Conservation (phyloP, 2,329 filamentous ascomycete genomes). For the Acephala macrosclerotiorum region DNA sequence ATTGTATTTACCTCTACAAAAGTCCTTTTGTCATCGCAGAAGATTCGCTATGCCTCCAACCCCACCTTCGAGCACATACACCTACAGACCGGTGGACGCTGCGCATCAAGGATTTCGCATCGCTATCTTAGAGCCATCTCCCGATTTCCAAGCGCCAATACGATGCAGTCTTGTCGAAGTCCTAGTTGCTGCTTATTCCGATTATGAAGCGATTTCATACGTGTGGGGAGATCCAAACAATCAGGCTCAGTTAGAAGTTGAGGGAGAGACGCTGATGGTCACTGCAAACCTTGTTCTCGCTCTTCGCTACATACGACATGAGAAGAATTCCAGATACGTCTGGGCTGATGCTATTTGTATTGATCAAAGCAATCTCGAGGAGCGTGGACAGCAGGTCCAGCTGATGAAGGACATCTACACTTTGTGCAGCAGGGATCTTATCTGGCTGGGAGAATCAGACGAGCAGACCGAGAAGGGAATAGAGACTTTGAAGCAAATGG, state of each 20-base stretch:
- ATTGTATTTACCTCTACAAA: no score
- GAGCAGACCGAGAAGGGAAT: background rate
- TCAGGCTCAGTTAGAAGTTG: background rate
- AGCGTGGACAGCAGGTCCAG: background rate
- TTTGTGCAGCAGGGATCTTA: background rate
- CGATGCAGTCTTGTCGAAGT: background rate
- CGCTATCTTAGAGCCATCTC: background rate
- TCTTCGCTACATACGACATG: background rate
- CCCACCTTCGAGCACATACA: background rate
- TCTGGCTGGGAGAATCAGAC: conserved; percentile 1
- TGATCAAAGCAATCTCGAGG: background rate
- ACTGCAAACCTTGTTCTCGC: background rate
- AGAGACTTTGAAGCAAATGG: background rate
- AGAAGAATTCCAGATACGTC: background rate
- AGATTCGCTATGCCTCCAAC: no score
- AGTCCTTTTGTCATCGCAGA: no score
- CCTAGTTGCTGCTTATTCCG: background rate
- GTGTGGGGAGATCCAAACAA: background rate
- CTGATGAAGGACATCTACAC: background rate
- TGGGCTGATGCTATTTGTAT: background rate
- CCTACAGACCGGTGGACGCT: background rate
- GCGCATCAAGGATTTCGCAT: background rate
- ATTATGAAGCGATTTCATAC: background rate
- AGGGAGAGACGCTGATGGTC: background rate
- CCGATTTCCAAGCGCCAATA: background rate